Evolutionary conservation across 352 stramenopile genomes (phyloP), one percentile per base, ranked within the genome.

Genomic region (Pythium aphanidermatum): DNA sequence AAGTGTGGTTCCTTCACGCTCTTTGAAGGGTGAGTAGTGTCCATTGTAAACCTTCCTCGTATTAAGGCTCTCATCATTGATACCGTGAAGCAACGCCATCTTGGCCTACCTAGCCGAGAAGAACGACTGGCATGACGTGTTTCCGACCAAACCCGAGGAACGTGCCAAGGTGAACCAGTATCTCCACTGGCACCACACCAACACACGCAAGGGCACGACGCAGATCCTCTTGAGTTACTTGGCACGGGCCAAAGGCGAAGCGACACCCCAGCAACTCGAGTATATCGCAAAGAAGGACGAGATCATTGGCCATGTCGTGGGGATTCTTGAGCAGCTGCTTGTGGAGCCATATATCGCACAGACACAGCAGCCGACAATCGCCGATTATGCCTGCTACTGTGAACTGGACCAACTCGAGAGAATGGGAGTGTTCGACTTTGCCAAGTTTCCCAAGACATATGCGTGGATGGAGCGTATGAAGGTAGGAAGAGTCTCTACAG

Each of bases 181-280:
- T 39, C 42, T 86, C n/a, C 67, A 83, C 67, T 87, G 75, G 75
- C 72, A 87, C 56, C 75, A 87, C 65, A 81, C 59, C 28, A 77
- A 72, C 46, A 55, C 58, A 23, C 74, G 74, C 14, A 36, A 67
- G 24, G 54, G 65, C 44, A 82, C 74, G 17, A 32, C 44, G 6
- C 66, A 49, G 19, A 23, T 52, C 13, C 24, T 52, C 26, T n/a
- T 34, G 17, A 27, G 19, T 5, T 29, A 27, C 31, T 20, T 42
- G 9, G n/a, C 12, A 23, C 21, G 43, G 23, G 29, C 17, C 2
- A 46, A 7, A 2, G 24, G 31, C 25, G n/a, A 36, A 1, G 48
- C 48, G 2, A 49, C 48, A 19, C 38, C 38, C 1, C 24, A 11
- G 23, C 37, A 56, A 14, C 38, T 56, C 38, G 38, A 36, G 31